These are phyloP conservation scores for Arthrobotrys entomopaga DNA, from an alignment of 2,329 filamentous ascomycete genomes.

Conservation along the genomic window DNA sequence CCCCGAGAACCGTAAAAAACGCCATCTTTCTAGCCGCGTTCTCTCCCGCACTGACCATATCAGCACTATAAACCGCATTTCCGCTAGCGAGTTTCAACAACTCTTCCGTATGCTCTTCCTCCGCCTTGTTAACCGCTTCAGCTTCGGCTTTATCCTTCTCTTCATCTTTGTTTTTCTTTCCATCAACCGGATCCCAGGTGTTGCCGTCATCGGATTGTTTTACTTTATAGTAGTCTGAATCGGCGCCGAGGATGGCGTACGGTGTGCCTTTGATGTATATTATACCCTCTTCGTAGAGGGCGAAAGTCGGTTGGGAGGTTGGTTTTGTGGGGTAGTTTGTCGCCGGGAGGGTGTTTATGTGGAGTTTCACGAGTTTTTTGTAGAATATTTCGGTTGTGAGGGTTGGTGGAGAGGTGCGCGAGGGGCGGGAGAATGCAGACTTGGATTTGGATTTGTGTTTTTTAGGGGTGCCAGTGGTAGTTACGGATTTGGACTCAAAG, in stretches of 20 bases:
- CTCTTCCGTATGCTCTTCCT: neutral
- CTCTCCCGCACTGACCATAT: slow-evolving; percentile 28
- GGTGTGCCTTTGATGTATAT: slow-evolving; percentile 35
- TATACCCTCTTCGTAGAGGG: slow-evolving; percentile 34
- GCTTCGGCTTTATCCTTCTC: slow-evolving; percentile 5
- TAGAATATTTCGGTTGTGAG: slow-evolving; percentile 23
- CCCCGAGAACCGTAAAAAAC: slow-evolving; percentile 30
- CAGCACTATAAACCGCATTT: slow-evolving; percentile 30
- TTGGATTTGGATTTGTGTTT: slow-evolving; percentile 5
- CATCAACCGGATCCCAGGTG: slow-evolving; percentile 25
- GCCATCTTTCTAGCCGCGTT: slow-evolving; percentile 49
- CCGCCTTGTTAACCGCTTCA: slow-evolving; percentile 21
- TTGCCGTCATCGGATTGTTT: slow-evolving; percentile 6
- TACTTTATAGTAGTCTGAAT: slow-evolving; percentile 24
- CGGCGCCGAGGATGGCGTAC: slow-evolving; percentile 34
- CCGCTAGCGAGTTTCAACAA: neutral
- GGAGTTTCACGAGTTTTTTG: slow-evolving; percentile 46
- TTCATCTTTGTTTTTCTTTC: neutral
- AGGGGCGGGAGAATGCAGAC: slow-evolving; percentile 11
- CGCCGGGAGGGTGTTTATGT: slow-evolving; percentile 32
- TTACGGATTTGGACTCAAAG: neutral
- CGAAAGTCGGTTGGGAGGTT: slow-evolving; percentile 21
- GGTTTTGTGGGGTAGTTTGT: slow-evolving; percentile 26
- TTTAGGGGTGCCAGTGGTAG: neutral
- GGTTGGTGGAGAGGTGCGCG: neutral